Base-by-base conservation (phyloP, 805 yeast genomes). In the Saccharomyces paradoxus region DNA sequence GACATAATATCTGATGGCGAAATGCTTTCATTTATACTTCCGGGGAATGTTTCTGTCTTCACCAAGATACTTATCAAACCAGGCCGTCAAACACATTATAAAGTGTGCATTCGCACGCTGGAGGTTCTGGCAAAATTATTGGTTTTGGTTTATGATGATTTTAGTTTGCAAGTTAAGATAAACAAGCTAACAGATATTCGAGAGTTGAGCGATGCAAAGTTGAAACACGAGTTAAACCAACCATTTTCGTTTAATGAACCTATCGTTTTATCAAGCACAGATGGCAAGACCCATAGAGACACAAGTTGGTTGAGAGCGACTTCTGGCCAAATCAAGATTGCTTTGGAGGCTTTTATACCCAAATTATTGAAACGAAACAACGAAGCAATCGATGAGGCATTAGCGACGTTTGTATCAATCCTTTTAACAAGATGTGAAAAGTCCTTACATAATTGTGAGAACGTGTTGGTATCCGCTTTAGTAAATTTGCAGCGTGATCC, bases 231-330 rank as follows among this genome's bases (percentile, higher is more conserved):
- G 7, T 30, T 4, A 29, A 47, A 21, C 8, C 41, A 17, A 41
- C 49, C 14, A 7, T 13, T 21, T 14, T 46, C 44, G 47, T 29
- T 27, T 47, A 27, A 29, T 14, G 17, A 26, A 24, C 32, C 51
- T 26, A 21, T 53, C 8, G 21, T 31, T 10, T 17, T 50, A 24
- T 17, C 4, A 37, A 12, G 8, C 8, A 37, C 48, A 6, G 49
- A 41, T 28, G 29, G 21, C 4, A 41, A 49, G 22, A 46, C 17
- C 3, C 77, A 74, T 57, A 70, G 87, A 61, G 75, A 80, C 4
- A 70, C 71, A 6, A 60, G 76, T 14, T 83, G 89, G 89, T 63
- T 82, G n/a, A 71, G 64, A 13, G 82, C 78, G 0, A 81, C 86
- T 0, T 67, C 78, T 4, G 60, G 66, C 17, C 87, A 84, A 60